These are phyloP conservation scores for Dipsacomyces acuminosporus DNA, from an alignment of 371 early-diverging fungal genomes.

Conservation along the genomic window DNA sequence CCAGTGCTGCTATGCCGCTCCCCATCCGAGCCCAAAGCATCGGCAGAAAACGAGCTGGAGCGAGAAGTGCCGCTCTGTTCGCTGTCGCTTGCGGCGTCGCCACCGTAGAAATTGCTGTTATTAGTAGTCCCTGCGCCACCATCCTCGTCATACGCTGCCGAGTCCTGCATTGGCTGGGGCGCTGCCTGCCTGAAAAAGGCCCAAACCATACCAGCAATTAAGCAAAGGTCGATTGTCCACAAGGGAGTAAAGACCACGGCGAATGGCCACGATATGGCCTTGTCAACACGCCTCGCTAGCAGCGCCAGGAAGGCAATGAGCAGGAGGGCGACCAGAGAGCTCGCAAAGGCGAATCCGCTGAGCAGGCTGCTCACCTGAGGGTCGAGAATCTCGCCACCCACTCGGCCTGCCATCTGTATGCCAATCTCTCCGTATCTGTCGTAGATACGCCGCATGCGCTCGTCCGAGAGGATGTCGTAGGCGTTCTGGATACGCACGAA, in stretches of 20 bases:
- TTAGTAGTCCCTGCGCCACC: neutral
- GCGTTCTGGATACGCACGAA: slow-evolving; percentile 78
- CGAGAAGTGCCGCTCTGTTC: no score
- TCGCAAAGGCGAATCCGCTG: slow-evolving; percentile 56
- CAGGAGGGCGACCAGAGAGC: slow-evolving; percentile 56
- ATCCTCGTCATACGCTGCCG: no score
- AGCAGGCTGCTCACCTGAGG: slow-evolving; percentile 69
- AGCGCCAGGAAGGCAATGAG: slow-evolving; percentile 75
- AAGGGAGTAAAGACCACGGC: slow-evolving; percentile 72
- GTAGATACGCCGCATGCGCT: slow-evolving; percentile 73
- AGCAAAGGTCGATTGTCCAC: slow-evolving; percentile 61
- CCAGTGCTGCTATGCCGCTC: no score
- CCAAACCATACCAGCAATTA: slow-evolving; percentile 37
- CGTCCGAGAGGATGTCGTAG: slow-evolving; percentile 74
- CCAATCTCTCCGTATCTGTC: slow-evolving; percentile 88
- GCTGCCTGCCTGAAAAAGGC: slow-evolving; percentile 7
- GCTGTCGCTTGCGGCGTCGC: neutral
- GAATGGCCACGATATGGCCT: slow-evolving; percentile 63
- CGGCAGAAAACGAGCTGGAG: no score
- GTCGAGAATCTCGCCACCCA: slow-evolving; percentile 68
- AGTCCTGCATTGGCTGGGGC: no score
- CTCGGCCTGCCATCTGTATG: slow-evolving; percentile 62
- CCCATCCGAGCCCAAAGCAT: no score
- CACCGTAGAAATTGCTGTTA: neutral
- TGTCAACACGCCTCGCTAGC: slow-evolving; percentile 71